Base-by-base conservation (phyloP, 2,329 filamentous ascomycete genomes). In the Pyrenophora tritici-repentis region DNA sequence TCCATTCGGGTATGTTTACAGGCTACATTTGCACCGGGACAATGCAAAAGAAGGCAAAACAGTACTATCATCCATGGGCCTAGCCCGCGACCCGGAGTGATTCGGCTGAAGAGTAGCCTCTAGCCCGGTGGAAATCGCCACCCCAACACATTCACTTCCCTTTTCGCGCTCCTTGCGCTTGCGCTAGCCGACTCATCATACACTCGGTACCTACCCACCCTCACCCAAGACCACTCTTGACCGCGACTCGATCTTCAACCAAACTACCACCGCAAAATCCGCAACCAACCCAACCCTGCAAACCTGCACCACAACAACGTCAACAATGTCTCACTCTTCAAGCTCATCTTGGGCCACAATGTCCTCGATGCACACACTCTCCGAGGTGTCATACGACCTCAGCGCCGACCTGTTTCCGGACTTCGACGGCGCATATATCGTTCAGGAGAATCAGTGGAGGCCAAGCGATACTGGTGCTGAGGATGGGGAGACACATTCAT, bases 271-370 rank as follows among this genome's bases (percentile, higher is more conserved):
- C 18, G 18, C 18, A 20, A 20, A 20, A 20, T 20, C 18, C 18
- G n/a, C n/a, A n/a, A n/a, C n/a, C n/a, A n/a, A 4, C 18, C 29
- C 10, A 37, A 20, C 9, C 1, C 20, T 13, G 6, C 14, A n/a
- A 22, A 18, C 20, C 20, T 14, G 12, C 24, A 1, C 1, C 9
- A 10, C 20, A n/a, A 24, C n/a, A 12, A 32, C n/a, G 7, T 22
- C n/a, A 13, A 33, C n/a, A 6, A 50, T 44, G 41, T n/a, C 14
- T 14, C 18, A 40, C 29, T 50, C 47, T 12, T 44, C 29, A 12
- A 29, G 29, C 29, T 50, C 41, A 3, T 50, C 47, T 6, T 50
- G 44, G 13, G 34, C 47, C 7, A 50, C 47, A 7, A 50, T 44
- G 47, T 5, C 40, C 16, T 50, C 41, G 9, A 39, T 50, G 14